Evolutionary conservation across 192 early-diverging fungal species (phyloP).

Genomic region (Diversispora eburnea): DNA sequence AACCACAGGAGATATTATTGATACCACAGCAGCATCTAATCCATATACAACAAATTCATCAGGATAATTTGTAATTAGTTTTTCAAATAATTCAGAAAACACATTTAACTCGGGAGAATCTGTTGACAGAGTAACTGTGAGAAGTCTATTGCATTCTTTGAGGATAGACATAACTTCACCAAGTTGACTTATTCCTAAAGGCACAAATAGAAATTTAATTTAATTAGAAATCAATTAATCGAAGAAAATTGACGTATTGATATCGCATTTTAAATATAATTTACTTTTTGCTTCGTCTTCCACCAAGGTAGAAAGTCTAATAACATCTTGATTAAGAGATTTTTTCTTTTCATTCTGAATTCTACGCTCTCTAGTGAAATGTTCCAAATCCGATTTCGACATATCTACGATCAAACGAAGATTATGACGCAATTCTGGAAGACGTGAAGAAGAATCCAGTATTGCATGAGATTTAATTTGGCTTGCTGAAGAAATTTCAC

Average conservation of each 20-base stretch:
- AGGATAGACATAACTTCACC: slow-evolving; percentile 44
- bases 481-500: slow-evolving; percentile 47
- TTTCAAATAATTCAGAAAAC: slow-evolving; percentile 52
- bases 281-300: slow-evolving; percentile 38
- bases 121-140: slow-evolving; percentile 28
- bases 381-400: slow-evolving; percentile 63
- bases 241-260: background rate
- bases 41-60: slow-evolving; percentile 55
- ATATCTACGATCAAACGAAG: slow-evolving; percentile 70
- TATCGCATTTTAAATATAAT: background rate
- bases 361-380: slow-evolving; percentile 53
- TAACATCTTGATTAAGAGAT: slow-evolving; percentile 41
- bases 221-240: background rate
- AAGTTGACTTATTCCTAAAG: slow-evolving; percentile 40
- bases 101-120: slow-evolving; percentile 31
- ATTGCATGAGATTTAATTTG: slow-evolving; percentile 47
- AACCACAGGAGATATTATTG: slow-evolving; percentile 50
- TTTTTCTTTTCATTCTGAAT: slow-evolving; percentile 44
- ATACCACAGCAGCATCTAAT: slow-evolving; percentile 66
- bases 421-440: slow-evolving; percentile 79
- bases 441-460: slow-evolving; percentile 49
- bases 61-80: slow-evolving; percentile 52
- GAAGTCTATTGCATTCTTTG: slow-evolving; percentile 40
- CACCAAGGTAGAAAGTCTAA: slow-evolving; percentile 34
- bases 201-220: background rate